Conservation (phyloP, 129 eudicot genomes). For the Pittosporum tobira region DNA sequence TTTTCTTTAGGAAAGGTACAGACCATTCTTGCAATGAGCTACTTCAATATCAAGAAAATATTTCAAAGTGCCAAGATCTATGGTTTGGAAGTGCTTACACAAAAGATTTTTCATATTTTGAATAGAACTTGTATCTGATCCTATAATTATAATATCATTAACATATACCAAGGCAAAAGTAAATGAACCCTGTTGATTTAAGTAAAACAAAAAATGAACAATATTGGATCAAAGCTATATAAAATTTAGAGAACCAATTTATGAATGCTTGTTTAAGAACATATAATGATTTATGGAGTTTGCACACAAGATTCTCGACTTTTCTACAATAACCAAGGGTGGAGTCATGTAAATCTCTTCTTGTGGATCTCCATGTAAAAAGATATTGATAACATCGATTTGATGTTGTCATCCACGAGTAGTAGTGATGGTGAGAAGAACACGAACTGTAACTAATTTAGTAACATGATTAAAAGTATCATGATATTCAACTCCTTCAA, state of each 20-base stretch:
- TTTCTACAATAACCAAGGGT: background rate
- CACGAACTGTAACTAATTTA: background rate
- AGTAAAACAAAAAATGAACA: background rate
- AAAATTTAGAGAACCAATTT: background rate
- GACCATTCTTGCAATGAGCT: background rate
- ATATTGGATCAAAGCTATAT: background rate
- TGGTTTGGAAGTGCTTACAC: background rate
- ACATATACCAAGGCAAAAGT: background rate
- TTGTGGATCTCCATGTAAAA: background rate
- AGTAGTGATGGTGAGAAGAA: background rate
- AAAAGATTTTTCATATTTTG: background rate
- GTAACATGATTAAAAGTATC: background rate
- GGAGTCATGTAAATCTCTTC: slow-evolving; percentile 1
- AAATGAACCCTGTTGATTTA: too few species aligned
- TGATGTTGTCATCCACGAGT: background rate
- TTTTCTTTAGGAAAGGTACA: background rate
- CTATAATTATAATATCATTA: slow-evolving; percentile 2
- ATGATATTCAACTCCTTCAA: slow-evolving; percentile 2
- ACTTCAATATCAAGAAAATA: slow-evolving; percentile 17
- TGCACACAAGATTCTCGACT: background rate
- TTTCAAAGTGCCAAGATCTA: slow-evolving; percentile 14
- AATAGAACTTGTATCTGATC: background rate
- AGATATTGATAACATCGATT: background rate
- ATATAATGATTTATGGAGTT: slow-evolving; percentile 3
- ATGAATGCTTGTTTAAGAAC: slow-evolving; percentile 8